These are phyloP conservation scores for Ehretia macrophylla DNA, from an alignment of 257 asterid species.

Conservation along the genomic window DNA sequence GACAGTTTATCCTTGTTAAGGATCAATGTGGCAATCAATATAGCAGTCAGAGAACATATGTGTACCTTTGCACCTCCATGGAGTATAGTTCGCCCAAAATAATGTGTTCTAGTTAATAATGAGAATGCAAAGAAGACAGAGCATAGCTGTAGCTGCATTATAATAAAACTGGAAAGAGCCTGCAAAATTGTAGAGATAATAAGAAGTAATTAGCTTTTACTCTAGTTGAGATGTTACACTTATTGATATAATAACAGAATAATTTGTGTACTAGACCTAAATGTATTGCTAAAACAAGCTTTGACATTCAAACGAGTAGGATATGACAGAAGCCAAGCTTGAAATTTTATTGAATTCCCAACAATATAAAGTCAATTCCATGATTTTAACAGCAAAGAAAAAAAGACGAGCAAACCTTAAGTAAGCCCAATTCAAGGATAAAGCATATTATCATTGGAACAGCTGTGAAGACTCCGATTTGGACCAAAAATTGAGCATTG, in stretches of 20 bases:
- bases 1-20: background rate
- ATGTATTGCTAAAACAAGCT: too few species aligned
- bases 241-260: background rate
- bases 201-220: background rate
- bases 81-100: constrained; percentile 96
- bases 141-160: constrained; percentile 98
- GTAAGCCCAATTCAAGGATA: constrained; percentile 81
- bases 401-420: constrained; percentile 53
- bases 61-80: constrained; percentile 99
- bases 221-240: background rate
- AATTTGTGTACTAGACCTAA: too few species aligned
- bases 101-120: constrained; percentile 89
- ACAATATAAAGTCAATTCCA: background rate
- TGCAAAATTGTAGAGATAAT: constrained; percentile 27
- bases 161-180: constrained; percentile 92
- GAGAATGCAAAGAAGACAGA: constrained; percentile 97
- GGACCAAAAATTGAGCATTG: constrained; percentile 97
- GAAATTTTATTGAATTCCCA: background rate
- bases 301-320: too few species aligned
- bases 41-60: background rate
- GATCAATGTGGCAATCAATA: background rate
- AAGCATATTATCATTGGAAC: constrained; percentile 97
- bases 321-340: too few species aligned
- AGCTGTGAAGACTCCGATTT: constrained; percentile 94
- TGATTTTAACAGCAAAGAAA: background rate